Evolutionary conservation across 73 alveolate genomes (phyloP).

Genomic region (Symbiodinium pilosum): DNA sequence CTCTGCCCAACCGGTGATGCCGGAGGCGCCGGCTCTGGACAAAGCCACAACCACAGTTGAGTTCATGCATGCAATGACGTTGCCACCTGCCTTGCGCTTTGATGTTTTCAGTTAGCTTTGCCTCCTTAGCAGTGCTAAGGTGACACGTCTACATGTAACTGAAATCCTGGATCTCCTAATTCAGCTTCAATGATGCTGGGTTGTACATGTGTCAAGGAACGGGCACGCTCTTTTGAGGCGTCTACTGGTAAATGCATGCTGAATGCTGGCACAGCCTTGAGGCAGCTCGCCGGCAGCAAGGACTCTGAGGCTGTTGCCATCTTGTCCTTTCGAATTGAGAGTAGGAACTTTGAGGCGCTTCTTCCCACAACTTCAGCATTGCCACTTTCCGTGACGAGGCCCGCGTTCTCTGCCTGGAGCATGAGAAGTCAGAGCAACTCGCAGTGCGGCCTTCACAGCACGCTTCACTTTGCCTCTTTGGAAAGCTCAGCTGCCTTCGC

Average conservation of each 20-base stretch:
- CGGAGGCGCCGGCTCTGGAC: background rate
- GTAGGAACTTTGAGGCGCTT: constrained; percentile 60
- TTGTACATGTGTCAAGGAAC: no score
- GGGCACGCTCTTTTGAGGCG: background rate
- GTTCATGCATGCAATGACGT: background rate
- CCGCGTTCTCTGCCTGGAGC: constrained; percentile 28
- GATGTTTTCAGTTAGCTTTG: background rate
- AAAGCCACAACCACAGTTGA: background rate
- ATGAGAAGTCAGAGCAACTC: no score
- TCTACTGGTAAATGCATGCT: background rate
- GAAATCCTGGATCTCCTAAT: no score
- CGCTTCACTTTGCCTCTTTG: constrained; percentile 30
- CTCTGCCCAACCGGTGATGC: background rate
- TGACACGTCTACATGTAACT: no score
- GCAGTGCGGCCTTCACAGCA: no score
- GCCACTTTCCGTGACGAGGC: constrained; percentile 65
- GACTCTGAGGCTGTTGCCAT: constrained; percentile 22
- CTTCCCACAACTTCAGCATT: constrained; percentile 65
- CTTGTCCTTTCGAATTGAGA: constrained; percentile 33
- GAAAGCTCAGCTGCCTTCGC: constrained; percentile 62
- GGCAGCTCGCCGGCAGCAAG: background rate
- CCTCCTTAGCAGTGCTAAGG: background rate
- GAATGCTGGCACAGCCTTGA: background rate
- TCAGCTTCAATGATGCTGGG: no score
- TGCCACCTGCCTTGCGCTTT: background rate